phyloP scores from a whole-genome alignment of 202 grass and related monocot genomes.

The Alloteropsis angusta region DNA sequence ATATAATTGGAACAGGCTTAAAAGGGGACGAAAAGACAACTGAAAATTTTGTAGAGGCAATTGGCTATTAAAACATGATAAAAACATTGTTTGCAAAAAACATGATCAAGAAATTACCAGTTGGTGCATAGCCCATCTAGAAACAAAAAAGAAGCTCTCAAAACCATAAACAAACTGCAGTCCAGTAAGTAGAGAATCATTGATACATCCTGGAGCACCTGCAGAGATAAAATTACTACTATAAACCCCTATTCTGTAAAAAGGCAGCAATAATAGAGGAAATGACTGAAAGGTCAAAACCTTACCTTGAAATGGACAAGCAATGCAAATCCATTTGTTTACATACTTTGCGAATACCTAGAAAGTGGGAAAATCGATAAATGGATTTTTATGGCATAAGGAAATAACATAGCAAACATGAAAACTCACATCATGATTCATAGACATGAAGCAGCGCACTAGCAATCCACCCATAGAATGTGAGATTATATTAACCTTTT shows the following conservation, averaged over 20 bases:
- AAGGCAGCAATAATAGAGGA: background rate
- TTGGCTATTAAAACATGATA: background rate
- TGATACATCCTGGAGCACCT: constrained; percentile 96
- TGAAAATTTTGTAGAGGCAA: background rate
- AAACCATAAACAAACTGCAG: constrained; percentile 96
- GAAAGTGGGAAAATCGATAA: constrained; percentile 2
- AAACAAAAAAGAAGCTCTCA: constrained; percentile 93
- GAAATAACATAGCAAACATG: background rate
- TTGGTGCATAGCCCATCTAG: constrained; percentile 94
- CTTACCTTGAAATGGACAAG: constrained; percentile 94
- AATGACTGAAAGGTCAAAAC: background rate
- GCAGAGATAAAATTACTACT: constrained; percentile 13
- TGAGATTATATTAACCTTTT: constrained; percentile 89
- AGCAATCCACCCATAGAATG: constrained; percentile 99
- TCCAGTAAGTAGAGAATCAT: constrained; percentile 92
- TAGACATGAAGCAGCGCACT: constrained; percentile 73
- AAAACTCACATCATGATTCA: constrained; percentile 72
- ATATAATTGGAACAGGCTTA: background rate
- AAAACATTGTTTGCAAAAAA: constrained; percentile 27
- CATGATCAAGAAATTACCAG: constrained; percentile 55
- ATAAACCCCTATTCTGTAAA: constrained; percentile 15
- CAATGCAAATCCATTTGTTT: constrained; percentile 96
- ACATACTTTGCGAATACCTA: constrained; percentile 81
- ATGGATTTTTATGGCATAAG: background rate
- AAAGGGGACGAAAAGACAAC: background rate